phyloP scores from a whole-genome alignment of 768 basidiomycete genomes.

The Cystofilobasidium macerans region DNA sequence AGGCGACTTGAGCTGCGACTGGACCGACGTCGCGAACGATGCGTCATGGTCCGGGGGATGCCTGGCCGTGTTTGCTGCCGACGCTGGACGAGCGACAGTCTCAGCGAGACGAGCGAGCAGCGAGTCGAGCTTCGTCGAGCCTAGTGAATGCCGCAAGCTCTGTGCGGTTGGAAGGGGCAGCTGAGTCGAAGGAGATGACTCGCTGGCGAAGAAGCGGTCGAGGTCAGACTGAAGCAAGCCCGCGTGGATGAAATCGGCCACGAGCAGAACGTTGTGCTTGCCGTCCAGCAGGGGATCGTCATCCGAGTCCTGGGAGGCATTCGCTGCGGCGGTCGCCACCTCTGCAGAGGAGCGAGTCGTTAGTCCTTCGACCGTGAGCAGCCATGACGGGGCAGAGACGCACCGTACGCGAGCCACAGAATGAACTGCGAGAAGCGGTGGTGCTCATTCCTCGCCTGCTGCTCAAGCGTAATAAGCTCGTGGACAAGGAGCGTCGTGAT shows the following conservation, averaged over 20 bases:
- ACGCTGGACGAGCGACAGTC: neutral
- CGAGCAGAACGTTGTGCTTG: conserved; percentile 21
- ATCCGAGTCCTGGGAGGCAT: conserved; percentile 14
- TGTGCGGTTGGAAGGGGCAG: neutral
- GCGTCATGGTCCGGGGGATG: neutral
- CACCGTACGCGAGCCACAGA: neutral
- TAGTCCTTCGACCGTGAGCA: no score
- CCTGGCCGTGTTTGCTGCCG: neutral
- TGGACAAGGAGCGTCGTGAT: neutral
- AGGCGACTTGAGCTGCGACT: neutral
- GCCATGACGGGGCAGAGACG: neutral
- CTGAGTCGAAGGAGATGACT: neutral
- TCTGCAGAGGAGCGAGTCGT: neutral
- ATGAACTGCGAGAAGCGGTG: neutral
- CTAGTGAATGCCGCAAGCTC: no score
- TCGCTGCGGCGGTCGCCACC: conserved; percentile 3
- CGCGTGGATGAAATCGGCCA: conserved; percentile 21
- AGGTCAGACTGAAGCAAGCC: neutral
- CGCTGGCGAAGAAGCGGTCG: conserved; percentile 6
- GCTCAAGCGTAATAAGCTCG: neutral
- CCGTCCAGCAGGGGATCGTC: conserved; percentile 6
- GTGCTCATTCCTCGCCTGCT: neutral
- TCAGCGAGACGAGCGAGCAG: neutral
- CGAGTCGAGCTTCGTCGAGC: neutral
- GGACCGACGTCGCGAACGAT: neutral